Evolutionary conservation across 2,329 filamentous ascomycete species (phyloP), one percentile per base, ranked within the genome.

Genomic region (Fusarium chaquense): DNA sequence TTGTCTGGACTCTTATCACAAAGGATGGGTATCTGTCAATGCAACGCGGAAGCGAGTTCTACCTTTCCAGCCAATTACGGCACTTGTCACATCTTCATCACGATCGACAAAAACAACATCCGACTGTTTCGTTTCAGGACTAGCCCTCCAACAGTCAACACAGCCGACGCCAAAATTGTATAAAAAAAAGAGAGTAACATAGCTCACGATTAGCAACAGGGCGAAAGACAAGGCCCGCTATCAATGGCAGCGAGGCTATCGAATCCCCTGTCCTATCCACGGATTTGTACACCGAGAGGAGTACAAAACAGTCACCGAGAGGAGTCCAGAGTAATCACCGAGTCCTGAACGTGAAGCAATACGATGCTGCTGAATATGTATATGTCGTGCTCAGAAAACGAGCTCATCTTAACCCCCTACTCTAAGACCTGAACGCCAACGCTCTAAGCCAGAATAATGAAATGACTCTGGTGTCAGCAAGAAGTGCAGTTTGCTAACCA

Each of bases 351-450:
- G 51, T 38, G 35, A 60, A 49, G 59, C 47, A 58, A 51, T 33
- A n/a, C 4, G 30, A 63, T 33, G 40, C 36, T 52, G 16, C 35
- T 62, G 51, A 70, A 64, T 56, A 40, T 45, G 58, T 52, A 40
- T 47, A 55, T 56, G 38, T 32, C 47, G 46, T 70, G 58, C 54
- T 46, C 59, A 70, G 54, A 63, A 70, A 57, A 46, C 44, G 36
- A 49, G 52, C 53, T 36, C 45, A 51, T 50, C 47, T 54, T 32
- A 36, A 57, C 32, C 41, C 30, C 50, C 53, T 59, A 50, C 49
- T 62, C 54, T 62, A 70, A 57, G 49, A 67, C 73, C 73, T 50
- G 71, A 75, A 75, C 73, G 69, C 73, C 73, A 67, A 75, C 73
- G 73, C 72, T 75, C 66, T 56, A 71, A 72, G 66, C 49, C 68